Evolutionary conservation across 345 rosid genomes (phyloP).

Genomic region (Gossypium sturtianum): DNA sequence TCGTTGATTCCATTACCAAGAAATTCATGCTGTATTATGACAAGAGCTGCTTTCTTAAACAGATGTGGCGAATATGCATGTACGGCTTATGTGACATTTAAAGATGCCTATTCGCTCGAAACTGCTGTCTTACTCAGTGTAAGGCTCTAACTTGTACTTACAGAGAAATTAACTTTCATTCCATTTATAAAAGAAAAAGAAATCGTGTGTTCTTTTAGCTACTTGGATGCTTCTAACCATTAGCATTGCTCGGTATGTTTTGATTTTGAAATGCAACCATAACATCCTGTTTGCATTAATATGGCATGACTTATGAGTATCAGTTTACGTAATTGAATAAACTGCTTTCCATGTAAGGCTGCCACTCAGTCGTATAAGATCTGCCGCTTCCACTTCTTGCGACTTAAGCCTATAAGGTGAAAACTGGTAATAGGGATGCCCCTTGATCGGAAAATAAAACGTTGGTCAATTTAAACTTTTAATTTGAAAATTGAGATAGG

Average conservation of each 20-base stretch:
- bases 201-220: conserved; percentile 3
- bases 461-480: conserved; percentile 1
- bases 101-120: conserved; percentile 63
- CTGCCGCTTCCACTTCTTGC: background rate
- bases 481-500: background rate
- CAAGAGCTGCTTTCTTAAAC: conserved; percentile 14
- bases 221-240: background rate
- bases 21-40: conserved; percentile 2
- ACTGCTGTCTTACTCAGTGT: conserved; percentile 87
- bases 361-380: background rate
- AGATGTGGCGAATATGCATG: conserved; percentile 59
- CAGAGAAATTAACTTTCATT: background rate
- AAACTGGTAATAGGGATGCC: background rate
- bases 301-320: background rate
- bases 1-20: background rate
- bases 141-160: conserved; percentile 32
- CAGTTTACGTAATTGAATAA: background rate
- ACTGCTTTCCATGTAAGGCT: background rate
- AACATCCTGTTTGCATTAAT: background rate
- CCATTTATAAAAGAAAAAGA: background rate
- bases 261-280: background rate
- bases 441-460: background rate
- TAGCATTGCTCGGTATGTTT: background rate
- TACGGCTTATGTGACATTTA: conserved; percentile 77
- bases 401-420: background rate